phyloP scores from a whole-genome alignment of 2,329 filamentous ascomycete genomes.

The Clonostachys rhizophaga region DNA sequence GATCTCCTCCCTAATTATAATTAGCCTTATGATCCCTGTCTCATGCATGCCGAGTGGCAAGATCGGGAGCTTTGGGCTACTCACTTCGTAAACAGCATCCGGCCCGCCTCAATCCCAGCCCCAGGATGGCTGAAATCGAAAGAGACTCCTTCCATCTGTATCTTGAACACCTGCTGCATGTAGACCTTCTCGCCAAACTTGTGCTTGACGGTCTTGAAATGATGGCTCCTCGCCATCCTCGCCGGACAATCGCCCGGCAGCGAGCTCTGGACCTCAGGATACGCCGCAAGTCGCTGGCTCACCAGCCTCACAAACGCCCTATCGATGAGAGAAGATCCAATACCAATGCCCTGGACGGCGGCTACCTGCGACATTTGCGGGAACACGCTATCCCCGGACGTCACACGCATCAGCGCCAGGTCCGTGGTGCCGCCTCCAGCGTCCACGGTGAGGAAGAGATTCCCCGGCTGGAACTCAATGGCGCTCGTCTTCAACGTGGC shows the following conservation, averaged over 20 bases:
- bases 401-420: constrained; percentile 35
- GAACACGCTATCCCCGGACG: constrained; percentile 13
- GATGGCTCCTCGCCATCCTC: constrained; percentile 28
- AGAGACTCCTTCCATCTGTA: constrained; percentile 36
- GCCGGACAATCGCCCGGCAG: constrained; percentile 28
- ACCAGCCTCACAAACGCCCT: constrained; percentile 32
- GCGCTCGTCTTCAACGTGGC: constrained; percentile 36
- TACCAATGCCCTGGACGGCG: constrained; percentile 36
- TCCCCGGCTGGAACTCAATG: constrained; percentile 25
- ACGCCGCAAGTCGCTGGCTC: constrained; percentile 23
- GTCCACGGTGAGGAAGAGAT: constrained; percentile 36
- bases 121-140: constrained; percentile 29
- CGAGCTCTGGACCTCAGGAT: constrained; percentile 21
- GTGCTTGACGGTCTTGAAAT: constrained; percentile 29
- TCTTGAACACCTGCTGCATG: constrained; percentile 30
- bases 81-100: constrained; percentile 32
- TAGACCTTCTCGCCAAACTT: constrained; percentile 39
- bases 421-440: constrained; percentile 42
- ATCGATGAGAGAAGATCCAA: constrained; percentile 41
- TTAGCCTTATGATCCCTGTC: not conserved
- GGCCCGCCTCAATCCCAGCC: constrained; percentile 29
- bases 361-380: constrained; percentile 25
- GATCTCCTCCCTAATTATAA: constrained; percentile 27
- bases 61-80: constrained; percentile 4
- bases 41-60: too few species aligned